Evolutionary conservation across 768 basidiomycete genomes (phyloP).

Genomic region (Paxillus rubicundulus): DNA sequence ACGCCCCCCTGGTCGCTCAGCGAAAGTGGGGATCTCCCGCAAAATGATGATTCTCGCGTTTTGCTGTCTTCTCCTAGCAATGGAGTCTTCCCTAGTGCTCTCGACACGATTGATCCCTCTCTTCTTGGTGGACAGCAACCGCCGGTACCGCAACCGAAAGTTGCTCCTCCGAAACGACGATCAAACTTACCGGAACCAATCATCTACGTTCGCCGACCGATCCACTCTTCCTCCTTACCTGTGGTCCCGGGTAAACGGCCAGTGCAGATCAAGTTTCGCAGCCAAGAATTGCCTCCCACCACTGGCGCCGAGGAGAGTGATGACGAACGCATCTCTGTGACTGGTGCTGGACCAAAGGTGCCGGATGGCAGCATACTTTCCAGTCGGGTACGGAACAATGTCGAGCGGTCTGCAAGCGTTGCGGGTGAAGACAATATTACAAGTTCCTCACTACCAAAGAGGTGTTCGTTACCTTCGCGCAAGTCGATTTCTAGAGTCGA

Average conservation of each 20-base stretch:
- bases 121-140: slow-evolving; percentile 21
- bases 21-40: background rate
- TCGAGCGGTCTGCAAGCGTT: background rate
- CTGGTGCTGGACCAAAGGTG: background rate
- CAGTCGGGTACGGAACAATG: background rate
- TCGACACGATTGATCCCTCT: slow-evolving; percentile 31
- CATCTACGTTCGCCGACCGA: slow-evolving; percentile 30
- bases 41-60: background rate
- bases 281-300: slow-evolving; percentile 3
- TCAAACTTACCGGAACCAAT: slow-evolving; percentile 23
- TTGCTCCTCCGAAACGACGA: slow-evolving; percentile 4
- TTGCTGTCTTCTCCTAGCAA: background rate
- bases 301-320: background rate
- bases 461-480: slow-evolving; percentile 10
- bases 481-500: background rate
- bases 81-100: background rate
- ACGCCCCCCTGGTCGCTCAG: slow-evolving; percentile 10
- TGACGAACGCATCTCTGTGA: background rate
- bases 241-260: slow-evolving; percentile 19
- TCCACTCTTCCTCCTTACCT: slow-evolving; percentile 20
- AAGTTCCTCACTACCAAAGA: background rate
- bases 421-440: background rate
- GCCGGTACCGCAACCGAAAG: background rate
- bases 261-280: slow-evolving; percentile 32
- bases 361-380: background rate